Percentiles rank a stretch among this genome's conserved stretches.
These are phyloP conservation scores for Xylariomycetidae sp. DNA, from an alignment of 2,329 filamentous ascomycete genomes.

Conservation along the genomic window DNA sequence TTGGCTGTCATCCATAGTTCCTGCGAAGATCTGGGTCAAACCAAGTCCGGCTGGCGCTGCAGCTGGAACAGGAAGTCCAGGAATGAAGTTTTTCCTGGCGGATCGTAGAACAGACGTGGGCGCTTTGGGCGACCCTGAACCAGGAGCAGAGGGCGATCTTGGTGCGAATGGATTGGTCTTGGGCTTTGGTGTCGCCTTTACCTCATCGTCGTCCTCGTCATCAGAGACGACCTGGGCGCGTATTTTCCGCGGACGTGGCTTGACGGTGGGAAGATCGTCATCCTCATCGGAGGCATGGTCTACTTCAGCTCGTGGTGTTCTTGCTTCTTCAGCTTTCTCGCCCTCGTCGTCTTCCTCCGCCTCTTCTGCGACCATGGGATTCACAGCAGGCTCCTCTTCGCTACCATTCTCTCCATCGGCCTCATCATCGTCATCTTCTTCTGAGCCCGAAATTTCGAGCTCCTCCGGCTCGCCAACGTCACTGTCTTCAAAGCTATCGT, in stretches of 20 bases:
- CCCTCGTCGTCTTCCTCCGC: conserved; percentile 32
- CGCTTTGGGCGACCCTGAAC: conserved; percentile 42
- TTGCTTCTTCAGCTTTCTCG: conserved; percentile 12
- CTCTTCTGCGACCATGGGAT: conserved; percentile 30
- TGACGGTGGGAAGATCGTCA: conserved; percentile 29
- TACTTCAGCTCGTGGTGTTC: conserved; percentile 18
- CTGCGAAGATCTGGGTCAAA: conserved; percentile 84
- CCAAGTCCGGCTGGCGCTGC: conserved; percentile 59
- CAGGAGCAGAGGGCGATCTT: conserved; percentile 37
- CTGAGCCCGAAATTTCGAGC: conserved; percentile 27
- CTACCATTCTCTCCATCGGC: conserved; percentile 32
- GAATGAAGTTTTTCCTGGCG: conserved; percentile 64
- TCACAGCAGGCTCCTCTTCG: conserved; percentile 17
- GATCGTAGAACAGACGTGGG: conserved; percentile 63
- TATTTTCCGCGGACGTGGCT: conserved; percentile 44
- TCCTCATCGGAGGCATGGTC: conserved; percentile 32
- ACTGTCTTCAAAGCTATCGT: conserved; percentile 28
- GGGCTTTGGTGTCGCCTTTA: conserved; percentile 43
- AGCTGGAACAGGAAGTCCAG: conserved; percentile 53
- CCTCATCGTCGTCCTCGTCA: conserved; percentile 49
- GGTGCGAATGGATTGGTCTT: conserved; percentile 33
- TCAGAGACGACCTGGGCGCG: conserved; percentile 52
- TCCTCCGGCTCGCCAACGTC: conserved; percentile 35
- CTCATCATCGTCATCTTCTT: conserved; percentile 33
- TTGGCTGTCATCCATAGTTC: conserved; percentile 71